These are phyloP conservation scores for Dovyalis caffra DNA, from an alignment of 345 rosid species.

Conservation along the genomic window DNA sequence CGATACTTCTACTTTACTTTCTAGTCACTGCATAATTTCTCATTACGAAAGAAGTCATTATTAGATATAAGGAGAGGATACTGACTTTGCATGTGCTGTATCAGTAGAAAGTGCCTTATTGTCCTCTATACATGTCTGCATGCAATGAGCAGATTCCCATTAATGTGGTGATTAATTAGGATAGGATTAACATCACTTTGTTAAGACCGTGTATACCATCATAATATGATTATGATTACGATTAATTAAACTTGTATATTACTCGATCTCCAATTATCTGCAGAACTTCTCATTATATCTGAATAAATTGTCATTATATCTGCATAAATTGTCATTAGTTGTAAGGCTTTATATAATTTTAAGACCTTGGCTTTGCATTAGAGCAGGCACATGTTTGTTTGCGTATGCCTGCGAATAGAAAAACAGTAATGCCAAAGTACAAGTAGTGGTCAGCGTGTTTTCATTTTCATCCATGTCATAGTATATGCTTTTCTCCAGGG, in stretches of 20 bases:
- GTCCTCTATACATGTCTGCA: too few relatives aligned
- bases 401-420: neutral
- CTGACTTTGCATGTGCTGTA: neutral
- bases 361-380: too few relatives aligned
- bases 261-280: neutral
- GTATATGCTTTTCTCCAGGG: neutral
- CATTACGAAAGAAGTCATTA: neutral
- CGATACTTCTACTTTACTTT: neutral
- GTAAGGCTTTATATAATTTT: neutral
- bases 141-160: too few relatives aligned
- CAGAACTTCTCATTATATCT: neutral
- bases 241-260: conserved; percentile 4
- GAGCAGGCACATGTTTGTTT: neutral
- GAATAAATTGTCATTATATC: neutral
- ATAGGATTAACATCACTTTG: neutral
- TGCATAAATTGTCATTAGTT: neutral
- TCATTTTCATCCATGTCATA: neutral
- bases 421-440: neutral
- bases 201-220: too few relatives aligned
- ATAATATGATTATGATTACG: conserved; percentile 2
- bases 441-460: neutral
- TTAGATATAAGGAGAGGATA: neutral
- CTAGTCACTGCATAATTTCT: conserved; percentile 2
- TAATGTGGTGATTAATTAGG: too few relatives aligned
- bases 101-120: too few relatives aligned